phyloP scores from a whole-genome alignment of 2,329 filamentous ascomycete species.

The Diaporthe ampelina region DNA sequence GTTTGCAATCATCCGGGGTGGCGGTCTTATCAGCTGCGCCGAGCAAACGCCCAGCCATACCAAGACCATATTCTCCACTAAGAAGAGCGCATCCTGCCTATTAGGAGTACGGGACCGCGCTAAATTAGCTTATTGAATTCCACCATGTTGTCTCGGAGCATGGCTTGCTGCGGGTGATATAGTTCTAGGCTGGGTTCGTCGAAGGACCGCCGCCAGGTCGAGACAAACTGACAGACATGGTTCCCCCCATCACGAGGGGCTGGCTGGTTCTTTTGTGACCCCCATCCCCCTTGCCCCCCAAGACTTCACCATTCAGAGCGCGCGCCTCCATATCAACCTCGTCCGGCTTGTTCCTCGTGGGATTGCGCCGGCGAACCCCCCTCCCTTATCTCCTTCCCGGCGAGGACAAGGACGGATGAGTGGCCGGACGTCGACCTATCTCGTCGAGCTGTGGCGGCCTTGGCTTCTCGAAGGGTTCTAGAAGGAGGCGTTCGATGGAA shows the following conservation, averaged over 20 bases:
- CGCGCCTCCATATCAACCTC: slow-evolving; percentile 12
- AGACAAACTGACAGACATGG: slow-evolving; percentile 30
- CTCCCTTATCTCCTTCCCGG: slow-evolving; percentile 33
- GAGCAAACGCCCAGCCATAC: slow-evolving; percentile 30
- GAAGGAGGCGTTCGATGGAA: not conserved
- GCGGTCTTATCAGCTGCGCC: slow-evolving; percentile 29
- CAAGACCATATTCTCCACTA: slow-evolving; percentile 8
- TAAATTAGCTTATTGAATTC: slow-evolving; percentile 1
- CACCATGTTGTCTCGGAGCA: slow-evolving; percentile 22
- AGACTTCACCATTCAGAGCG: not conserved
- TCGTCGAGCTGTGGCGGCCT: slow-evolving; percentile 17
- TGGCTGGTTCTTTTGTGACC: not conserved
- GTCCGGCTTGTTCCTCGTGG: not conserved
- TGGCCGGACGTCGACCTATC: not conserved
- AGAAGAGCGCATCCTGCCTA: not conserved
- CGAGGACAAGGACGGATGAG: slow-evolving; percentile 21
- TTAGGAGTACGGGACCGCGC: not conserved
- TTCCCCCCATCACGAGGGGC: not conserved
- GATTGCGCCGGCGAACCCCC: not conserved
- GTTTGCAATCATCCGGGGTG: slow-evolving; percentile 18
- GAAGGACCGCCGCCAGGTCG: not conserved
- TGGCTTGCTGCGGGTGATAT: not conserved
- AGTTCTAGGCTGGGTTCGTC: not conserved
- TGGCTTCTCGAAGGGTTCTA: slow-evolving; percentile 31
- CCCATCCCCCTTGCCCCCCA: not conserved